Conservation (phyloP, 2,329 filamentous ascomycete genomes). For the Sclerotinia spermophila region DNA sequence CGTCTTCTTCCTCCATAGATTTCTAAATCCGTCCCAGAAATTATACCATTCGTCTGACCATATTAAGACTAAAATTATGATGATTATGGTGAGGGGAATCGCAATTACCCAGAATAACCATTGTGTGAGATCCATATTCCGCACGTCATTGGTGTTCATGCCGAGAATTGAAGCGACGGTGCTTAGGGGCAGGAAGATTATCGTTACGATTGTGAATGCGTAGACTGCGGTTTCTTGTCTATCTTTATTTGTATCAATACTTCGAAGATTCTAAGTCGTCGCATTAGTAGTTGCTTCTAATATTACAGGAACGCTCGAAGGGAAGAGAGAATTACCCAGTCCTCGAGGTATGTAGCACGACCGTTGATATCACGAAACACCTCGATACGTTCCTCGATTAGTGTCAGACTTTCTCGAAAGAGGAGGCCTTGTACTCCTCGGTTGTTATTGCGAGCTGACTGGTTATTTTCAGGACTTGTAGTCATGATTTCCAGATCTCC, state of each 20-base stretch:
- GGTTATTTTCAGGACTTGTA: not conserved
- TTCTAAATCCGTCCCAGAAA: not conserved
- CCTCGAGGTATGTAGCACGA: slow-evolving; percentile 24
- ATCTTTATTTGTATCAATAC: slow-evolving; percentile 33
- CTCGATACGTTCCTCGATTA: slow-evolving; percentile 25
- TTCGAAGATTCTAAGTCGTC: slow-evolving; percentile 24
- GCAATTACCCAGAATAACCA: slow-evolving; percentile 37
- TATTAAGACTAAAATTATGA: slow-evolving; percentile 28
- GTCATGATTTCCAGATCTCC: not conserved
- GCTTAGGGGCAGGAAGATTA: slow-evolving; percentile 37
- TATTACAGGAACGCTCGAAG: not conserved
- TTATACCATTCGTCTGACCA: slow-evolving; percentile 25
- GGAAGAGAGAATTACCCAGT: slow-evolving; percentile 19
- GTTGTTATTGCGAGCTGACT: slow-evolving; percentile 5
- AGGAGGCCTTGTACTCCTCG: slow-evolving; percentile 26
- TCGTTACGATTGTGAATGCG: slow-evolving; percentile 38
- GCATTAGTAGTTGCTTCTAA: not conserved
- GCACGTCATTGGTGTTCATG: slow-evolving; percentile 37
- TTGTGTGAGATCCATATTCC: slow-evolving; percentile 34
- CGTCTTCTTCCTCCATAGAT: not conserved
- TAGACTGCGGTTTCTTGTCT: slow-evolving; percentile 34
- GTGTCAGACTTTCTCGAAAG: slow-evolving; percentile 22
- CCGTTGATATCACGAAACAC: slow-evolving; percentile 26
- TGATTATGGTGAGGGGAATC: slow-evolving; percentile 33
- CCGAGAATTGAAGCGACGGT: slow-evolving; percentile 36